Evolutionary conservation across 768 basidiomycete genomes (phyloP).

Genomic region (Termitomyces sp.): DNA sequence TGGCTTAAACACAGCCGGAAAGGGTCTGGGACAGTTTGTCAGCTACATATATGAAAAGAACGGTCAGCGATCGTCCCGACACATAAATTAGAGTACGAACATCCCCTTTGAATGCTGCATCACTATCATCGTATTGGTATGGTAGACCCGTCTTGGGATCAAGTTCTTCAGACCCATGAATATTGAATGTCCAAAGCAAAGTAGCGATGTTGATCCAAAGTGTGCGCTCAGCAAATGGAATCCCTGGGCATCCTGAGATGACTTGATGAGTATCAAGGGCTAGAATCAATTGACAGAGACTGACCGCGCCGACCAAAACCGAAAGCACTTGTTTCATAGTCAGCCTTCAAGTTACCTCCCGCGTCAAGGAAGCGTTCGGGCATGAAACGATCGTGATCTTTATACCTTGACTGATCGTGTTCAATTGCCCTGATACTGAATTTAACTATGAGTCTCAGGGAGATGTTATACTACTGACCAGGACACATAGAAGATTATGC

Average conservation of each 20-base stretch:
- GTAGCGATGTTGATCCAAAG: background rate
- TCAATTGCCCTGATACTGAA: background rate
- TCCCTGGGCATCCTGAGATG: background rate
- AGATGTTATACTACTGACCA: background rate
- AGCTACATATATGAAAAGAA: background rate
- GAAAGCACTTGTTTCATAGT: background rate
- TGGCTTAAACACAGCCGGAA: background rate
- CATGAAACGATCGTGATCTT: background rate
- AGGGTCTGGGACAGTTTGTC: background rate
- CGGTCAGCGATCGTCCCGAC: background rate
- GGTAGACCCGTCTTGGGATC: background rate
- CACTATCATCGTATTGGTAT: background rate
- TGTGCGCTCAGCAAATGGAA: background rate
- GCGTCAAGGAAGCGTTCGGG: background rate
- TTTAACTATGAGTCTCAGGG: too few relatives aligned
- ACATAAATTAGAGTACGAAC: background rate
- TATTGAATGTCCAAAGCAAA: background rate
- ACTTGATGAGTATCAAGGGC: background rate
- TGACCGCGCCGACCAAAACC: background rate
- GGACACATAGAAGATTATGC: background rate
- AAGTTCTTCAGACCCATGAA: background rate
- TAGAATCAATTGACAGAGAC: background rate
- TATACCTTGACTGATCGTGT: background rate
- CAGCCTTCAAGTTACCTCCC: background rate
- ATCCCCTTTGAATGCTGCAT: background rate